Evolutionary conservation across 352 stramenopile genomes (phyloP).

Genomic region (Phytophthora meadii): DNA sequence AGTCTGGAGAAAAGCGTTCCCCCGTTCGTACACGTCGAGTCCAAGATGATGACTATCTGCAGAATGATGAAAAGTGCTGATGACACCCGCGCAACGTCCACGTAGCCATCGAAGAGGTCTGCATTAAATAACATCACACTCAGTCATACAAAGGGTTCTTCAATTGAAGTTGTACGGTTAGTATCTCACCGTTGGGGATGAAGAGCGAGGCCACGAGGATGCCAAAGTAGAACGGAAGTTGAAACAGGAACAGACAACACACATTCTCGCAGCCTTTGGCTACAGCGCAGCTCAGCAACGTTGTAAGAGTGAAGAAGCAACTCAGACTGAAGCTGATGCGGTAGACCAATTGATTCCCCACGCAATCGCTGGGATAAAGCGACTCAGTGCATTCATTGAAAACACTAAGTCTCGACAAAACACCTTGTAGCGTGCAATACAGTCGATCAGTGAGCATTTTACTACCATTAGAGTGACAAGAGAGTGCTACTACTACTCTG

Average conservation of each 20-base stretch:
- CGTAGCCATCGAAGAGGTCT: conserved; percentile 79
- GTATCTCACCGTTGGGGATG: conserved; percentile 59
- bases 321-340: conserved; percentile 76
- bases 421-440: conserved; percentile 20
- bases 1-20: neutral
- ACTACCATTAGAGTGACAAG: neutral
- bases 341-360: conserved; percentile 83
- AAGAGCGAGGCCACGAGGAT: conserved; percentile 69
- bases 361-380: conserved; percentile 47
- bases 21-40: conserved; percentile 61
- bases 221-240: conserved; percentile 64
- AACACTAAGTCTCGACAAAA: conserved; percentile 47
- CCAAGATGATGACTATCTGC: conserved; percentile 85
- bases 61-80: conserved; percentile 76
- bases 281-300: conserved; percentile 55
- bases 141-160: neutral
- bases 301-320: conserved; percentile 70
- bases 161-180: neutral
- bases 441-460: neutral
- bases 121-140: neutral
- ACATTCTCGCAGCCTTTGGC: conserved; percentile 60
- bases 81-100: conserved; percentile 61
- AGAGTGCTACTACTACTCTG: conserved; percentile 40
- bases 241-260: conserved; percentile 73
- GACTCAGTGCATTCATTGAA: conserved; percentile 57